These are phyloP conservation scores for Nannochloropsis salina DNA, from an alignment of 108 stramenopile species.

Conservation along the genomic window DNA sequence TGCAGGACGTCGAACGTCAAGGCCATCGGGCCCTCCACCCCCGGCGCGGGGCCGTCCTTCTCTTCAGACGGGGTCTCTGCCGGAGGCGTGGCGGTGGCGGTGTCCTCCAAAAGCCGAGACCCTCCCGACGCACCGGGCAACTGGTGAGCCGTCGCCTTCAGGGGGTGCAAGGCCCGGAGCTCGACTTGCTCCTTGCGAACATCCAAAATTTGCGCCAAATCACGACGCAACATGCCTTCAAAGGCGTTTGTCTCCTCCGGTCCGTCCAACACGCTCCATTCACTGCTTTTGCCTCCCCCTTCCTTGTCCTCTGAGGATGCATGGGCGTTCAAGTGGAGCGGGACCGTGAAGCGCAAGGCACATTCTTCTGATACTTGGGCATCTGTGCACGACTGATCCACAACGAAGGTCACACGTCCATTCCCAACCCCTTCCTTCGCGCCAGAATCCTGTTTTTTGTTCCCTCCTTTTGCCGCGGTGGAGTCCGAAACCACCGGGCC, in stretches of 20 bases:
- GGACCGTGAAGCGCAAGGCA: not conserved
- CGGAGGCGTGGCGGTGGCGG: not conserved
- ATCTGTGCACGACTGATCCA: not conserved
- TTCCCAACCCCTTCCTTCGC: not conserved
- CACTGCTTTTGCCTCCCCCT: not conserved
- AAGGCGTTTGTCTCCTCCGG: not conserved
- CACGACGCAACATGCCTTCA: not conserved
- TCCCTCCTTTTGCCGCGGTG: not conserved
- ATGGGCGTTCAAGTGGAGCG: not conserved
- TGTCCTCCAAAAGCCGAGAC: not conserved
- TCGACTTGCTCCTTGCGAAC: slow-evolving; percentile 16
- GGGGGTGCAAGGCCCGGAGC: not conserved
- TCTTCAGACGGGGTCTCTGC: not conserved
- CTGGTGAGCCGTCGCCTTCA: not conserved
- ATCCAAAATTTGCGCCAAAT: not conserved
- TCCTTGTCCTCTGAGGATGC: not conserved
- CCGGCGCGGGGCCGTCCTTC: too few species aligned
- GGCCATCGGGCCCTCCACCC: not conserved
- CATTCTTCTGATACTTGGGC: not conserved
- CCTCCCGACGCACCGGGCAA: not conserved
- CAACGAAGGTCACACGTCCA: not conserved
- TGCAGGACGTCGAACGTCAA: not conserved
- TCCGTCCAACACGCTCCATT: not conserved
- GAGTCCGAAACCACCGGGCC: not conserved
- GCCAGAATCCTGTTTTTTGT: not conserved